A percentile compares a stretch with the other conserved stretches of the same genome.
These are phyloP conservation scores for Thamnidium elegans DNA, from an alignment of 192 early-diverging fungal genomes.

Conservation along the genomic window DNA sequence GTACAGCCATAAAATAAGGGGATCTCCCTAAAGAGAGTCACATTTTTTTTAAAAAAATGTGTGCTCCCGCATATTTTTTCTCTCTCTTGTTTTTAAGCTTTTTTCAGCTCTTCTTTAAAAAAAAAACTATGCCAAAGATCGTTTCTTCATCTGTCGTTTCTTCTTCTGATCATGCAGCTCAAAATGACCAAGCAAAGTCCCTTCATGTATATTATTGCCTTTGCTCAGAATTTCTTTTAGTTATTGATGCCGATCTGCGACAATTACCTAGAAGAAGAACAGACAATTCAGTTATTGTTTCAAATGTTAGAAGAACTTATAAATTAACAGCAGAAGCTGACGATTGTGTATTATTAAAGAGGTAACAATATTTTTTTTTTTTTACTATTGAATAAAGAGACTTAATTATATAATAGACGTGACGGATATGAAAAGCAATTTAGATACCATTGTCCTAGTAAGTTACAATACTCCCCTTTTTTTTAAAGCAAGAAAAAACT, in stretches of 20 bases:
- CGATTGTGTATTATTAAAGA: constrained; percentile 38
- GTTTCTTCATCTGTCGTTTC: constrained; percentile 56
- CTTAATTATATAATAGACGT: constrained; percentile 11
- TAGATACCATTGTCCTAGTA: constrained; percentile 37
- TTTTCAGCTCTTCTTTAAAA: too few relatives aligned
- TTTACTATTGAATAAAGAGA: background rate
- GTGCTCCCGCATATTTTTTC: too few relatives aligned
- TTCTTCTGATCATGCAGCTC: constrained; percentile 48
- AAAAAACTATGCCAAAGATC: constrained; percentile 53
- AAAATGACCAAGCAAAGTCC: constrained; percentile 32
- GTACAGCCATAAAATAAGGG: too few relatives aligned
- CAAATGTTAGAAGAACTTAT: constrained; percentile 51
- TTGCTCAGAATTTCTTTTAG: constrained; percentile 60
- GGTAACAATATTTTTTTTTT: constrained; percentile 21
- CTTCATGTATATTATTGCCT: constrained; percentile 60
- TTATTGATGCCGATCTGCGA: constrained; percentile 50
- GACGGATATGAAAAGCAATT: constrained; percentile 37
- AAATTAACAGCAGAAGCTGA: constrained; percentile 47
- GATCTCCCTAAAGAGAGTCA: too few relatives aligned
- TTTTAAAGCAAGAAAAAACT: background rate
- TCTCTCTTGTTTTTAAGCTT: too few relatives aligned
- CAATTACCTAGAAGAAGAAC: constrained; percentile 48
- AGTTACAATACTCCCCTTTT: background rate
- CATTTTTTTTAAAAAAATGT: too few relatives aligned
- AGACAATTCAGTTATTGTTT: constrained; percentile 48